A percentile compares a stretch with the other conserved stretches of the same genome.
Conservation (phyloP, 257 asterid genomes). For the Fraxinus americana region DNA sequence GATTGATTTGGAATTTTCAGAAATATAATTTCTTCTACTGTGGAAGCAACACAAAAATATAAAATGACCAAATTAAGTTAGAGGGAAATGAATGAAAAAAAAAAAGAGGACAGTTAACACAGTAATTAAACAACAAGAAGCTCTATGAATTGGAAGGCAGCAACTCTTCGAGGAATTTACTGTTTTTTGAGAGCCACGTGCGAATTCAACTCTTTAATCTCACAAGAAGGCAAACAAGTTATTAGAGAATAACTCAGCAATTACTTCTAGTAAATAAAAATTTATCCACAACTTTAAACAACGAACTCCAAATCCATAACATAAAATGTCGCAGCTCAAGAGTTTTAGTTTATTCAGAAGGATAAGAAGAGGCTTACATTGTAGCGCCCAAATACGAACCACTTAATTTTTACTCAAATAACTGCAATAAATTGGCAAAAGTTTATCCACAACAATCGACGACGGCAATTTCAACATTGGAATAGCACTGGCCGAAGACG, state of each 20-base stretch:
- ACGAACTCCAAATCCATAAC: too few relatives aligned
- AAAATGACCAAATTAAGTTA: conserved; percentile 3
- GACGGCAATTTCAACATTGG: too few relatives aligned
- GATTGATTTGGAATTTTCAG: conserved; percentile 14
- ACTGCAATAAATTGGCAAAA: too few relatives aligned
- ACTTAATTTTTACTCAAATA: too few relatives aligned
- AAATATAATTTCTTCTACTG: conserved; percentile 4
- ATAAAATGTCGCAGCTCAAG: too few relatives aligned
- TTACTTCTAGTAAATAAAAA: background rate
- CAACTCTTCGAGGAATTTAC: conserved; percentile 49
- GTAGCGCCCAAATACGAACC: too few relatives aligned
- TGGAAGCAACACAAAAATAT: background rate
- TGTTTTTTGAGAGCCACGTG: conserved; percentile 92
- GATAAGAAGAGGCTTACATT: too few relatives aligned
- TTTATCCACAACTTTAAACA: too few relatives aligned
- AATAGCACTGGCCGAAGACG: too few relatives aligned
- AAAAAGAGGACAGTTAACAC: background rate
- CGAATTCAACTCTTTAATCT: conserved; percentile 96
- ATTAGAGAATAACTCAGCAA: conserved; percentile 21
- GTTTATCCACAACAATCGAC: too few relatives aligned
- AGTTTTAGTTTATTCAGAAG: too few relatives aligned
- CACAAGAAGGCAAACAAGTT: conserved; percentile 30
- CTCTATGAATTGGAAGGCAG: background rate
- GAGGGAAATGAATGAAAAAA: conserved; percentile 6
- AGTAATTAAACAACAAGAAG: conserved; percentile 5